phyloP scores from a whole-genome alignment of 2,329 filamentous ascomycete genomes.

The Colletotrichum destructivum region DNA sequence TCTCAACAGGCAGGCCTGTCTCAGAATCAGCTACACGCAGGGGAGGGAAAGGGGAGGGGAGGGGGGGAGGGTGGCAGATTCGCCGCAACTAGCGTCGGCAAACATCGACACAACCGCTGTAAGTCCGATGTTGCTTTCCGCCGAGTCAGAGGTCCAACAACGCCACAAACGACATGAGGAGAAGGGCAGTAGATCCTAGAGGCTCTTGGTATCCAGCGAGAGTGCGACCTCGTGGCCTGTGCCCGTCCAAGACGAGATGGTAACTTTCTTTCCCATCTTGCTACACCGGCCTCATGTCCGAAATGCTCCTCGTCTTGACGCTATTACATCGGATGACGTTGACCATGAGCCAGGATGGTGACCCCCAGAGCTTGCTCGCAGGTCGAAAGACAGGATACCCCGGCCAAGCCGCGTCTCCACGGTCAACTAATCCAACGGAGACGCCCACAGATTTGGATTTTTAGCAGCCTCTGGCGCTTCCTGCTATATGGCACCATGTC shows the following conservation, averaged over 20 bases:
- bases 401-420: slow-evolving; percentile 25
- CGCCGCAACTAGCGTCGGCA: not conserved
- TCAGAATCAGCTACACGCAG: slow-evolving; percentile 13
- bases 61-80: too few relatives aligned
- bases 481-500: slow-evolving; percentile 1
- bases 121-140: slow-evolving; percentile 23
- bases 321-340: slow-evolving; percentile 34
- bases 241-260: not conserved
- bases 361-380: not conserved
- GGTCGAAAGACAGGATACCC: slow-evolving; percentile 14
- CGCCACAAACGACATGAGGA: slow-evolving; percentile 4
- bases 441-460: slow-evolving; percentile 17
- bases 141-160: slow-evolving; percentile 32
- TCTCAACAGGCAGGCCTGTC: not conserved
- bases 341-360: slow-evolving; percentile 10
- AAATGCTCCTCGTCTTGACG: slow-evolving; percentile 19
- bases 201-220: not conserved
- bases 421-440: slow-evolving; percentile 19
- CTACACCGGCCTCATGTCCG: slow-evolving; percentile 14
- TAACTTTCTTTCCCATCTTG: not conserved
- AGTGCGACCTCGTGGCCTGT: slow-evolving; percentile 30
- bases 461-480: slow-evolving; percentile 8
- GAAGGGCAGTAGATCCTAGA: not conserved
- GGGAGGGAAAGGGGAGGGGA: not conserved
- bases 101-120: slow-evolving; percentile 30